A percentile compares a stretch with the other conserved stretches of the same genome.
Evolutionary conservation across 1,284 basidiomycete genomes (phyloP).

Genomic region (Farysia itapuensis): DNA sequence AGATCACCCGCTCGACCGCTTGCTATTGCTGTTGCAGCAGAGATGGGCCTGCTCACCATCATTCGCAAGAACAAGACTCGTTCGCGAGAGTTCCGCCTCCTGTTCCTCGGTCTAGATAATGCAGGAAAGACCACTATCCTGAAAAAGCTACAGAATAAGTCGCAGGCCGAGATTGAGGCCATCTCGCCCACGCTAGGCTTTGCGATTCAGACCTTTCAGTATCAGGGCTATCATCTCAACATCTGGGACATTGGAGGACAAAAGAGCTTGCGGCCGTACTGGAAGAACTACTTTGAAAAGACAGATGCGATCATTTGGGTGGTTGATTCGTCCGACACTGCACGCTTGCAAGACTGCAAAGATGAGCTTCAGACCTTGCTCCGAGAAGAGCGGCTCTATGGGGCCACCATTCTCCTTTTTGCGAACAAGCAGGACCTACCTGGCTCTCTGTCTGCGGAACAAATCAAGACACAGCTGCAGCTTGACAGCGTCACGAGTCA

Average conservation of each 20-base stretch:
- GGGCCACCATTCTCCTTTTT: slow-evolving; percentile 90
- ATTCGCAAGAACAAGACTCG: slow-evolving; percentile 82
- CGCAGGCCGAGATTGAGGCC: slow-evolving; percentile 69
- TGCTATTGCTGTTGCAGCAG: not conserved
- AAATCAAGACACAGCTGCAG: slow-evolving; percentile 68
- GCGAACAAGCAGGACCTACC: slow-evolving; percentile 99
- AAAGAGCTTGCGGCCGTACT: slow-evolving; percentile 90
- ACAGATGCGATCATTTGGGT: slow-evolving; percentile 99
- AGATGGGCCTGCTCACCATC: slow-evolving; percentile 65
- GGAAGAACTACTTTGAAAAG: slow-evolving; percentile 98
- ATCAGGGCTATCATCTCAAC: slow-evolving; percentile 70
- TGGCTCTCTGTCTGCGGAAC: slow-evolving; percentile 77
- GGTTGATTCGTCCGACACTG: slow-evolving; percentile 87
- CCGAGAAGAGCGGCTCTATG: slow-evolving; percentile 88
- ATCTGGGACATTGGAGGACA: slow-evolving; percentile 94
- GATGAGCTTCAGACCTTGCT: slow-evolving; percentile 82
- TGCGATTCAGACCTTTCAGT: slow-evolving; percentile 94
- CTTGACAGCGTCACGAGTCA: slow-evolving; percentile 70
- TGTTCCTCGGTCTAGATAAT: slow-evolving; percentile 99
- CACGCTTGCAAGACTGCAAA: slow-evolving; percentile 85
- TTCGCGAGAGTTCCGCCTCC: slow-evolving; percentile 79
- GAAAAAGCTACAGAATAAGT: slow-evolving; percentile 85
- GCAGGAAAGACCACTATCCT: slow-evolving; percentile 98
- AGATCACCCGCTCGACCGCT: too few relatives aligned
- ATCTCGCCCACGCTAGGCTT: slow-evolving; percentile 90